phyloP scores from a whole-genome alignment of 805 yeast genomes.

The Saturnispora silvae region DNA sequence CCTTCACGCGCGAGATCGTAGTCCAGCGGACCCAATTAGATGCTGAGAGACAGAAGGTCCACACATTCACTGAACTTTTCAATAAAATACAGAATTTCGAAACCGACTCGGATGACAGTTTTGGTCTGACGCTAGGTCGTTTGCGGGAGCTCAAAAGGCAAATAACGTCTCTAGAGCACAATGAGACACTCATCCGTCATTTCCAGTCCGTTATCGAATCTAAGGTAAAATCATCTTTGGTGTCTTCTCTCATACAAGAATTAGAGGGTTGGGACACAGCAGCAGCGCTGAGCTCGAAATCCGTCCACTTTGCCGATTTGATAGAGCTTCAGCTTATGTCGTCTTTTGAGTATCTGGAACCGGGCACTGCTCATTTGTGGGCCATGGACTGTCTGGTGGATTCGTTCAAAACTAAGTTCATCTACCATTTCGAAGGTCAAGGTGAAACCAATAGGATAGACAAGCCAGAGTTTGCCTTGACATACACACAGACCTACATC shows the following conservation, averaged over 20 bases:
- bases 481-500: slow-evolving; percentile 36
- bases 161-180: not conserved
- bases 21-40: slow-evolving; percentile 7
- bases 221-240: not conserved
- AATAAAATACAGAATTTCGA: not conserved
- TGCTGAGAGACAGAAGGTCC: slow-evolving; percentile 1
- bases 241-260: not conserved
- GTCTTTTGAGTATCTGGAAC: slow-evolving; percentile 18
- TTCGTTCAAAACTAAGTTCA: slow-evolving; percentile 40
- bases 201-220: not conserved
- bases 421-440: slow-evolving; percentile 48
- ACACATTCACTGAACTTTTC: not conserved
- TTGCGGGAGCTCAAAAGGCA: not conserved
- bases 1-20: slow-evolving; percentile 9
- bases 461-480: slow-evolving; percentile 64
- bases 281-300: not conserved
- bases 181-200: not conserved
- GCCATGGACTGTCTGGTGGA: slow-evolving; percentile 36
- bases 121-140: not conserved
- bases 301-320: not conserved
- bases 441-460: slow-evolving; percentile 52
- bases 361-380: slow-evolving; percentile 35
- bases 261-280: slow-evolving; percentile 1
- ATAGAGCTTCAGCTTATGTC: slow-evolving; percentile 24
- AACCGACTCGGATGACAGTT: not conserved